These are phyloP conservation scores for Agaricus subrufescens DNA, from an alignment of 768 basidiomycete species.

Conservation along the genomic window DNA sequence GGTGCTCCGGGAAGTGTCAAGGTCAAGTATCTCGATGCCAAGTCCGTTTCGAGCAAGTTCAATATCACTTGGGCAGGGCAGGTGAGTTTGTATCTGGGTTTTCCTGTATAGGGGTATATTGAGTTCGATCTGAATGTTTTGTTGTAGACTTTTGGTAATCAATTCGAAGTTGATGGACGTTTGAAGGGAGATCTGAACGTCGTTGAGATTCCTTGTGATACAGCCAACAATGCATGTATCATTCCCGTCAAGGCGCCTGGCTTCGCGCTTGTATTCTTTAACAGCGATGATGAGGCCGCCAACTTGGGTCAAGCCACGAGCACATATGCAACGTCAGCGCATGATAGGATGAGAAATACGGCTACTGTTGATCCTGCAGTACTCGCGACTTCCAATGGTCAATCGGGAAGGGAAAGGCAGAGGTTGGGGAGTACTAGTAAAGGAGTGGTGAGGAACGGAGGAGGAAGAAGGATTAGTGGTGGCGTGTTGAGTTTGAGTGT, in stretches of 20 bases:
- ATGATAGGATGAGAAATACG: conserved; percentile 52
- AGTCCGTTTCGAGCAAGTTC: conserved; percentile 51
- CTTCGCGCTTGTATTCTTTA: conserved; percentile 73
- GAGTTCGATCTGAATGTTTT: background rate
- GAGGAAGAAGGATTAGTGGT: background rate
- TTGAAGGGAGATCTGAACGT: conserved; percentile 51
- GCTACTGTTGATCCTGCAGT: conserved; percentile 48
- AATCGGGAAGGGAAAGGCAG: conserved; percentile 21
- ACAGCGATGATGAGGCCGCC: conserved; percentile 13
- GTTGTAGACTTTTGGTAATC: conserved; percentile 52
- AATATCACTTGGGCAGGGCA: conserved; percentile 80
- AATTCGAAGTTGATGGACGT: conserved; percentile 65
- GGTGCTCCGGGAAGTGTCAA: conserved; percentile 42
- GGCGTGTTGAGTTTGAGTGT: conserved; percentile 1
- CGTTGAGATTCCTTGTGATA: conserved; percentile 57
- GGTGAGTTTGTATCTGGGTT: conserved; percentile 27
- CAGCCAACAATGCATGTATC: conserved; percentile 44
- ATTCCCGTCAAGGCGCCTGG: conserved; percentile 66
- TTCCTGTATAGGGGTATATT: background rate
- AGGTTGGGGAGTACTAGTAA: conserved; percentile 20
- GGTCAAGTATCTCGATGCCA: conserved; percentile 53
- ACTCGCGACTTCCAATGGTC: conserved; percentile 51
- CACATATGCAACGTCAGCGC: conserved; percentile 55
- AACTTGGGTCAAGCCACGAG: conserved; percentile 19
- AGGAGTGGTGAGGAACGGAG: conserved; percentile 15